Percentiles rank a stretch among this genome's conserved stretches.
Evolutionary conservation across 108 stramenopile genomes (phyloP).

Genomic region (Thalassiosira profunda): DNA sequence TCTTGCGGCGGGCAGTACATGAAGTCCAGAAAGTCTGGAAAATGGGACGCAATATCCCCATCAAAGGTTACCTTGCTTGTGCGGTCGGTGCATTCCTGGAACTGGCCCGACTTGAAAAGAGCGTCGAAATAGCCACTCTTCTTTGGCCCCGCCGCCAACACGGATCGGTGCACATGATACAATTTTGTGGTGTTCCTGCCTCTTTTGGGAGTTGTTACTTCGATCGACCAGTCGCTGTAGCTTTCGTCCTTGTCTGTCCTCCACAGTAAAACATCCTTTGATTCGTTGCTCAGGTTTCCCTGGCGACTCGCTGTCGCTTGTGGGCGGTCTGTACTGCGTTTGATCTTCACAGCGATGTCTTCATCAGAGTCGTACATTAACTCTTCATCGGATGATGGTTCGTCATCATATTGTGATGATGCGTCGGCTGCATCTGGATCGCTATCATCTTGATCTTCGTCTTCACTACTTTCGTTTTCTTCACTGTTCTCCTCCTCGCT

Average conservation of each 20-base stretch:
- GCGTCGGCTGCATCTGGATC: too few species aligned
- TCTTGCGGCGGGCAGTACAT: slow-evolving; percentile 1
- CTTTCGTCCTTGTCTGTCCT: slow-evolving; percentile 23
- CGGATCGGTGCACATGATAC: slow-evolving; percentile 34
- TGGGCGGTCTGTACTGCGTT: too few species aligned
- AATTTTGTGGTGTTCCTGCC: not conserved
- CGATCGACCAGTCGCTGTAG: slow-evolving; percentile 51
- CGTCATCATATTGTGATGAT: too few species aligned
- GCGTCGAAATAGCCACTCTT: slow-evolving; percentile 44
- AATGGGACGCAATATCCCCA: slow-evolving; percentile 13
- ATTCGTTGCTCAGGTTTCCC: too few species aligned
- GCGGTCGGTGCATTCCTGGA: slow-evolving; percentile 7
- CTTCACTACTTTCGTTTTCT: too few species aligned
- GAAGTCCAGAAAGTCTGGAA: slow-evolving; percentile 45
- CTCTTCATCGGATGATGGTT: too few species aligned
- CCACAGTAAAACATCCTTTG: slow-evolving; percentile 32
- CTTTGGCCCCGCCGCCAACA: slow-evolving; percentile 39
- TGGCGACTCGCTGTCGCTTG: too few species aligned
- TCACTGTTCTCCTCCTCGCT: too few species aligned
- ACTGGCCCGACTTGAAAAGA: slow-evolving; percentile 17
- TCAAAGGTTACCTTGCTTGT: slow-evolving; percentile 19
- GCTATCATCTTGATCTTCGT: too few species aligned
- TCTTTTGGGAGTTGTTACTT: slow-evolving; percentile 10
- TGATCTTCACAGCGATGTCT: too few species aligned
- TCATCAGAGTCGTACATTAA: too few species aligned